Evolutionary conservation across 2,329 filamentous ascomycete genomes (phyloP).

Genomic region (Arthrobotrys iridis): DNA sequence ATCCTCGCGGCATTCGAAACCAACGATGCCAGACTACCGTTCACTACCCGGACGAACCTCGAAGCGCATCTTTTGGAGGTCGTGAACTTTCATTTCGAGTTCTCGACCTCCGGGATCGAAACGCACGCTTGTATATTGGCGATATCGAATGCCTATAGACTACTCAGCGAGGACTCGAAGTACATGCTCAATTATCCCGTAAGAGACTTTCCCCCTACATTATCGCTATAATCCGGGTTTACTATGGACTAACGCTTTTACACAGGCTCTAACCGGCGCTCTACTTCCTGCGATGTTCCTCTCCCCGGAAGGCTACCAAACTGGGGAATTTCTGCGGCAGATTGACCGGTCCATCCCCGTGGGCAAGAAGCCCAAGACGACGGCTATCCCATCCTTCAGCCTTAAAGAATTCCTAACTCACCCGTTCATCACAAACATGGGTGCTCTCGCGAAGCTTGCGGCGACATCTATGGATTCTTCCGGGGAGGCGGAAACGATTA

Average conservation of each 20-base stretch:
- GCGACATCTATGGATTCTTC: conserved; percentile 68
- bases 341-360: conserved; percentile 74
- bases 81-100: conserved; percentile 51
- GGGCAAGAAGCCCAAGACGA: conserved; percentile 70
- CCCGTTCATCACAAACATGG: conserved; percentile 74
- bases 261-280: conserved; percentile 71
- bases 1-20: conserved; percentile 66
- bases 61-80: conserved; percentile 47
- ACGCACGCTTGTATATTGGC: conserved; percentile 46
- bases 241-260: background rate
- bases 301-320: conserved; percentile 76
- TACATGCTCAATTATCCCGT: conserved; percentile 49
- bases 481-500: conserved; percentile 63
- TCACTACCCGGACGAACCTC: conserved; percentile 38
- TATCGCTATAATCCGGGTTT: background rate
- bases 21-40: conserved; percentile 40
- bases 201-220: background rate
- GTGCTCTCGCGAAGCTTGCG: conserved; percentile 73
- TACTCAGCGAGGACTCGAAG: conserved; percentile 43
- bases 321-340: conserved; percentile 77
- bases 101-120: conserved; percentile 44
- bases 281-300: conserved; percentile 75
- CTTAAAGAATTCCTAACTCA: conserved; percentile 61
- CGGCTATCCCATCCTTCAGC: conserved; percentile 23
- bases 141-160: conserved; percentile 40